Evolutionary conservation across 331 rosid species (phyloP).

Genomic region (Rhamnella rubrinervis): DNA sequence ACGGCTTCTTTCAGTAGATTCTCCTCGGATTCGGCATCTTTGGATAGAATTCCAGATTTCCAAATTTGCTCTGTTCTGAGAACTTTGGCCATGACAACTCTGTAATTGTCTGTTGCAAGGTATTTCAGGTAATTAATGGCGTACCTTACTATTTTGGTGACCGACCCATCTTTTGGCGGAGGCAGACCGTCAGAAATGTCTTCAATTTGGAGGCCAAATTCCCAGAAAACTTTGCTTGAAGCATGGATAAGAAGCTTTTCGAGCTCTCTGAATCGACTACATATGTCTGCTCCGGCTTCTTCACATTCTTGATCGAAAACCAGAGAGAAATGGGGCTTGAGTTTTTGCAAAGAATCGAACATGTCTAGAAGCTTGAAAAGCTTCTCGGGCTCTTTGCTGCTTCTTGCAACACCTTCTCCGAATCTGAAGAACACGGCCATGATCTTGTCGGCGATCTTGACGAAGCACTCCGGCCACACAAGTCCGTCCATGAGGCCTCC

Average conservation of each 20-base stretch:
- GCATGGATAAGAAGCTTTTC: slow-evolving; percentile 78
- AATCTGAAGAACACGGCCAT: slow-evolving; percentile 89
- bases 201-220: slow-evolving; percentile 84
- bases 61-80: slow-evolving; percentile 67
- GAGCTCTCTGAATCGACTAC: slow-evolving; percentile 59
- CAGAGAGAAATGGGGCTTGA: slow-evolving; percentile 43
- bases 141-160: slow-evolving; percentile 76
- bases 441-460: slow-evolving; percentile 84
- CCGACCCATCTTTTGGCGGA: slow-evolving; percentile 73
- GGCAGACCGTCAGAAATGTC: slow-evolving; percentile 64
- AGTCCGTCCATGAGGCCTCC: slow-evolving; percentile 69
- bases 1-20: slow-evolving; percentile 51
- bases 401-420: slow-evolving; percentile 78
- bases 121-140: slow-evolving; percentile 77
- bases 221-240: slow-evolving; percentile 79
- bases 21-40: slow-evolving; percentile 40
- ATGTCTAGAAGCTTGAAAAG: slow-evolving; percentile 80
- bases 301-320: slow-evolving; percentile 41
- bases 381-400: slow-evolving; percentile 90
- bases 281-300: slow-evolving; percentile 62
- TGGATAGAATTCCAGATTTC: slow-evolving; percentile 52
- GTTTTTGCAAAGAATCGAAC: slow-evolving; percentile 65
- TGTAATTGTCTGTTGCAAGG: slow-evolving; percentile 56
- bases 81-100: slow-evolving; percentile 58
- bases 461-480: slow-evolving; percentile 75